Evolutionary conservation across 2,329 filamentous ascomycete species (phyloP), one percentile per base, ranked within the genome.

Genomic region (Apiospora marii): DNA sequence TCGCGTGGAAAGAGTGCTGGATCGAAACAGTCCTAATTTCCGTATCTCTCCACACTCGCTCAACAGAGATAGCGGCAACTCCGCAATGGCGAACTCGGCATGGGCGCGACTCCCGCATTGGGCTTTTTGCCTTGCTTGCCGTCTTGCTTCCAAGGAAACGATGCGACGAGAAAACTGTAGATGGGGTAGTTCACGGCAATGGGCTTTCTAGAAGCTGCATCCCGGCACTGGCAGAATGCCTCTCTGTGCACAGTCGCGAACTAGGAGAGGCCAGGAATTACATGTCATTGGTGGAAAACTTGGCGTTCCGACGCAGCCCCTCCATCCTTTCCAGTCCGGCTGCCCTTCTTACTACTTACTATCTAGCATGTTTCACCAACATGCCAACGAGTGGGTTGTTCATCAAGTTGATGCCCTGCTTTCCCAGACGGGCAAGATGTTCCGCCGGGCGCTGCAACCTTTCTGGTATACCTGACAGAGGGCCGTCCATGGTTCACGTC

Each of bases 351-450:
- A 37, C 34, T 10, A 34, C 16, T 53, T 61, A 22, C 16, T 37
- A 37, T 37, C 53, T 37, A 61, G 53, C 53, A 30, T 37, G 58
- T 64, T 64, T 64, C 58, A 64, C 30, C 10, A 64, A 24, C 34
- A n/a, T 4, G 30, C 58, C n/a, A n/a, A 51, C 4, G 27, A 13
- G 51, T n/a, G 30, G 58, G 30, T n/a, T 41, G 19, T 22, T 41
- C 4, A 41, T 41, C 34, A 8, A 64, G 34, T 64, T 41, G 58
- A 64, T 7, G 34, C 19, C 8, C 53, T 19, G 16, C 44, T 61
- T 64, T 64, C 58, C 58, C 41, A 22, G 58, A 64, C 58, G 41
- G 34, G 58, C 58, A 64, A n/a, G 34, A 41, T n/a, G 58, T 41
- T 41, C 58, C 58, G 58, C 34, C 41, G 19, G 37, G 37, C 4